phyloP scores from a whole-genome alignment of 768 basidiomycete genomes.

The Russula sp. region DNA sequence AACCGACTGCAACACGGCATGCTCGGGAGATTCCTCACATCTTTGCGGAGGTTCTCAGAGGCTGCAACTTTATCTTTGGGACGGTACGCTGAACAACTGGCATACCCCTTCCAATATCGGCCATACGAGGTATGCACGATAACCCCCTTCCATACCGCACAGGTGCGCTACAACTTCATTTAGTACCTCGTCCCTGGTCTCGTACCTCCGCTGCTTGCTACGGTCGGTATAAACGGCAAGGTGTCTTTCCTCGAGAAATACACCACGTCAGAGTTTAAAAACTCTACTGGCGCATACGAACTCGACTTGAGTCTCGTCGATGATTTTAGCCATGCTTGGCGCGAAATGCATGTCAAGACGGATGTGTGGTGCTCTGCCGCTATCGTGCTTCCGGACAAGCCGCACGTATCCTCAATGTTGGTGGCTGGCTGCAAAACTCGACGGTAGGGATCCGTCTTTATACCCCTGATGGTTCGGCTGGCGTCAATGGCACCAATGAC shows the following conservation, averaged over 20 bases:
- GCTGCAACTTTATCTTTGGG: conserved; percentile 42
- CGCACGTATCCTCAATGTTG: conserved; percentile 62
- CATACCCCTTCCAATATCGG: conserved; percentile 62
- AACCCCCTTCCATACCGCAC: not conserved
- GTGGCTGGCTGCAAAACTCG: conserved; percentile 67
- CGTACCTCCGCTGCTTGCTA: conserved; percentile 69
- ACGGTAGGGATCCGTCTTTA: conserved; percentile 73
- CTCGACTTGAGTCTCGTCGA: conserved; percentile 59
- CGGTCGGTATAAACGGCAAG: conserved; percentile 78
- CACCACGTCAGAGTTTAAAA: conserved; percentile 58
- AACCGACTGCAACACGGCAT: conserved; percentile 48
- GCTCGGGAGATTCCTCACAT: conserved; percentile 67
- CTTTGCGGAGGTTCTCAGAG: conserved; percentile 60
- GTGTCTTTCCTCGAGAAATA: conserved; percentile 75
- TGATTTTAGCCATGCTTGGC: conserved; percentile 54
- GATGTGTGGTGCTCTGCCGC: conserved; percentile 80
- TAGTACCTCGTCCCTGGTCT: conserved; percentile 55
- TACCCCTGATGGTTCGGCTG: conserved; percentile 62
- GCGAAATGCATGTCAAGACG: conserved; percentile 69
- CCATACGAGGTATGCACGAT: conserved; percentile 57
- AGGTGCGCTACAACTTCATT: not conserved
- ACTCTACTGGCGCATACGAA: conserved; percentile 78
- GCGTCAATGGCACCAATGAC: conserved; percentile 70
- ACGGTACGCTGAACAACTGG: conserved; percentile 53
- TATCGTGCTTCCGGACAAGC: conserved; percentile 72